phyloP scores from a whole-genome alignment of 2,329 filamentous ascomycete species.

The Dothiorella sarmentorum region DNA sequence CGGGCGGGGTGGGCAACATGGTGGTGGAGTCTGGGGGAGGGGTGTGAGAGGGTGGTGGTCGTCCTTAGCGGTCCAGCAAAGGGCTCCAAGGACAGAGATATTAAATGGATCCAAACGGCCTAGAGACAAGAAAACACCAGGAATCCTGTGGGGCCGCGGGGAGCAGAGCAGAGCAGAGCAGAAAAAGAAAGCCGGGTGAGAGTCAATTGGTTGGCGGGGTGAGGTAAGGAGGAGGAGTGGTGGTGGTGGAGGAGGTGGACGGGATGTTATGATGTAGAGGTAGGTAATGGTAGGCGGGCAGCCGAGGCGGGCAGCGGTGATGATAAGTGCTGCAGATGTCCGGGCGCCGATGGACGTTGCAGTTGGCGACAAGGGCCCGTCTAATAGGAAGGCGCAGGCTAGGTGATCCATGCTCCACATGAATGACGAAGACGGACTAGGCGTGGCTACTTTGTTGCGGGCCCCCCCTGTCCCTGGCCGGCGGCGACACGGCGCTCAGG shows the following conservation, averaged over 20 bases:
- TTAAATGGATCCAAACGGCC: conserved; percentile 10
- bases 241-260: conserved; percentile 4
- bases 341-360: conserved; percentile 14
- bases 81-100: conserved; percentile 25
- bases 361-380: conserved; percentile 18
- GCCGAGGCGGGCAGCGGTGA: conserved; percentile 16
- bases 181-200: not conserved
- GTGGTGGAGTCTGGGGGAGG: conserved; percentile 25
- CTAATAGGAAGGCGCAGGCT: conserved; percentile 20
- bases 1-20: conserved; percentile 51
- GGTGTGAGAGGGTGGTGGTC: conserved; percentile 17
- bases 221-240: not conserved
- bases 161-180: not conserved
- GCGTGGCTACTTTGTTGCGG: conserved; percentile 10
- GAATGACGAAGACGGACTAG: conserved; percentile 18
- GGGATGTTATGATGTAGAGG: conserved; percentile 7
- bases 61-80: conserved; percentile 42
- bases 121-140: conserved; percentile 18
- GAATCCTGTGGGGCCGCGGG: conserved; percentile 5
- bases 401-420: conserved; percentile 14
- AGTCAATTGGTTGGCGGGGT: conserved; percentile 4
- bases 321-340: conserved; percentile 18
- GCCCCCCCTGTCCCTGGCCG: conserved; percentile 12
- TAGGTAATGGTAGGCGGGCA: conserved; percentile 5
- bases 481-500: conserved; percentile 14